Evolutionary conservation across 257 asterid species (phyloP).

Genomic region (Buddleja alternifolia): DNA sequence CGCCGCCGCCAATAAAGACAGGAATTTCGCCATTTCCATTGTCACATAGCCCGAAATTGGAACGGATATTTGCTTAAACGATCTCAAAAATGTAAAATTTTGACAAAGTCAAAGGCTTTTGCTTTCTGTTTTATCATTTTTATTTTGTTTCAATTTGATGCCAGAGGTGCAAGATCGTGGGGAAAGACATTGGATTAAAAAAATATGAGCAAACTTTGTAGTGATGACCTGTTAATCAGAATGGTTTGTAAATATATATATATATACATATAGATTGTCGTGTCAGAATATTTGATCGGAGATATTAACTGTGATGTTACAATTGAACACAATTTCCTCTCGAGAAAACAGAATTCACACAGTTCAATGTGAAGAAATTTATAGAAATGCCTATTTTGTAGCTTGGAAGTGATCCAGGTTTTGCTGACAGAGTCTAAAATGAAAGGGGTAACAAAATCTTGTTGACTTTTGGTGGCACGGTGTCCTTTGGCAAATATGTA

Average conservation of each 20-base stretch:
- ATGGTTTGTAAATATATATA: conserved; percentile 3
- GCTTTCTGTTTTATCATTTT: conserved; percentile 27
- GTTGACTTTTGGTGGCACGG: conserved; percentile 25
- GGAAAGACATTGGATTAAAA: conserved; percentile 18
- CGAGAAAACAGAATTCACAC: background rate
- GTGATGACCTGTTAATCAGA: conserved; percentile 30
- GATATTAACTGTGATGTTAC: background rate
- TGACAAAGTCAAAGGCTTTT: conserved; percentile 32
- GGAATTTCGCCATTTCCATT: conserved; percentile 37
- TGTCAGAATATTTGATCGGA: background rate
- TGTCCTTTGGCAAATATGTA: too few species aligned
- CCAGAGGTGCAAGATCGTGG: conserved; percentile 35
- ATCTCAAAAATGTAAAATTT: conserved; percentile 36
- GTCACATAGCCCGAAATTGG: conserved; percentile 38
- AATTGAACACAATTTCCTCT: too few species aligned
- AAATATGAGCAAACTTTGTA: background rate
- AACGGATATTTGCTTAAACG: conserved; percentile 34
- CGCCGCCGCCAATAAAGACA: conserved; percentile 28
- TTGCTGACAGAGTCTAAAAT: conserved; percentile 29
- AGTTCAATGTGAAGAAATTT: background rate
- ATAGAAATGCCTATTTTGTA: conserved; percentile 1
- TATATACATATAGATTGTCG: too few species aligned
- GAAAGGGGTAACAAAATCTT: conserved; percentile 3
- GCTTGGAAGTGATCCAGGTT: conserved; percentile 24
- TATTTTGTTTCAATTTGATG: conserved; percentile 5